Evolutionary conservation across 1,284 basidiomycete genomes (phyloP).

Genomic region (Wallemia hederae): DNA sequence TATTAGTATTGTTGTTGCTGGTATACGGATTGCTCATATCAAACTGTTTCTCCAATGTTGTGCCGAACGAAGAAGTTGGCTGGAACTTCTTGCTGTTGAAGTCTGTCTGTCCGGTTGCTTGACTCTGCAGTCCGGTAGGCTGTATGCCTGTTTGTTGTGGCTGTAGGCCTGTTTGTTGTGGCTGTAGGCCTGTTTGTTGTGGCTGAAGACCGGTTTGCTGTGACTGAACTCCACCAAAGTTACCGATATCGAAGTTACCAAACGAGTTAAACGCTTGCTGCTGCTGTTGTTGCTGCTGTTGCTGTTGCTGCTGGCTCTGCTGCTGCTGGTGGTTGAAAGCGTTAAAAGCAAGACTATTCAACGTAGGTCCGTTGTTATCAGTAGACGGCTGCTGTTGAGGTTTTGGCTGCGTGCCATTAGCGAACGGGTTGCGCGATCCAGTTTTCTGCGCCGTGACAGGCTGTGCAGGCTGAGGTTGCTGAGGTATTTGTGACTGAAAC

Average conservation of each 20-base stretch:
- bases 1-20: neutral
- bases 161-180: conserved; percentile 16
- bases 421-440: conserved; percentile 84
- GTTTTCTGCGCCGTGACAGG: conserved; percentile 41
- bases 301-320: conserved; percentile 7
- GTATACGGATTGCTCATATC: neutral
- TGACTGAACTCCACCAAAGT: conserved; percentile 17
- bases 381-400: neutral
- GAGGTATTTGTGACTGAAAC: conserved; percentile 21
- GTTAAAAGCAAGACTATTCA: neutral
- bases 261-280: conserved; percentile 26
- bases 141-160: conserved; percentile 19
- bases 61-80: neutral
- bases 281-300: conserved; percentile 17
- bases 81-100: neutral
- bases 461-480: conserved; percentile 9
- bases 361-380: neutral
- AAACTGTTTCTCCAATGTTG: neutral
- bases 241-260: conserved; percentile 19
- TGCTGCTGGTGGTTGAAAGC: neutral
- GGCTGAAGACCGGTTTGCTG: conserved; percentile 16
- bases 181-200: conserved; percentile 17
- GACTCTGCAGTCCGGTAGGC: conserved; percentile 1
- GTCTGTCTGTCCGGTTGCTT: neutral
- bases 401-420: conserved; percentile 12